Percentiles rank a stretch among this genome's conserved stretches.
phyloP scores from a whole-genome alignment of 148 eudicot genomes.

The Dysphania ambrosioides region DNA sequence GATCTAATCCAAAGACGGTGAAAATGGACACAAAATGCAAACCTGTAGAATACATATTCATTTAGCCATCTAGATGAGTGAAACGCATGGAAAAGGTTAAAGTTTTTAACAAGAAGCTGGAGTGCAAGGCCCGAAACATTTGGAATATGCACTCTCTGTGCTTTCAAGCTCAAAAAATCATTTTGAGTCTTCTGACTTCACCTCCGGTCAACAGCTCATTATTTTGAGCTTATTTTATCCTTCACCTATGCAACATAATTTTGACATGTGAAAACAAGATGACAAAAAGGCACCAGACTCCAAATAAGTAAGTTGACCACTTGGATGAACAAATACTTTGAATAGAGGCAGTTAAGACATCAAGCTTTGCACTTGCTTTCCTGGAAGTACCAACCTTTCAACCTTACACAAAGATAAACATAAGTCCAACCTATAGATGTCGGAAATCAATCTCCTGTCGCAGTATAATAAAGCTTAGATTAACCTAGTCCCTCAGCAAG shows the following conservation, averaged over 20 bases:
- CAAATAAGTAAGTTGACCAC: not conserved
- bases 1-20: not conserved
- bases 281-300: not conserved
- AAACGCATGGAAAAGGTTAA: not conserved
- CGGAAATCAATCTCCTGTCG: not conserved
- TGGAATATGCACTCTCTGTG: not conserved
- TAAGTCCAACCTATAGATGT: not conserved
- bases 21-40: not conserved
- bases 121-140: not conserved
- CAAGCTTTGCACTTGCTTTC: not conserved
- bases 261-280: not conserved
- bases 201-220: not conserved
- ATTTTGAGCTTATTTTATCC: not conserved
- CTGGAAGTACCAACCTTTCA: not conserved
- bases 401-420: not conserved
- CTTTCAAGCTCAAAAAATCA: not conserved
- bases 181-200: not conserved
- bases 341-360: not conserved
- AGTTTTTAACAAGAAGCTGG: not conserved
- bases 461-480: not conserved
- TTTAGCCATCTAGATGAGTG: not conserved
- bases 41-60: not conserved
- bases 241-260: not conserved
- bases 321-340: not conserved
- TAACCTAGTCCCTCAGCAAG: not conserved